These are phyloP conservation scores for Salinomyces thailandicus DNA, from an alignment of 2,329 filamentous ascomycete species.

Conservation along the genomic window DNA sequence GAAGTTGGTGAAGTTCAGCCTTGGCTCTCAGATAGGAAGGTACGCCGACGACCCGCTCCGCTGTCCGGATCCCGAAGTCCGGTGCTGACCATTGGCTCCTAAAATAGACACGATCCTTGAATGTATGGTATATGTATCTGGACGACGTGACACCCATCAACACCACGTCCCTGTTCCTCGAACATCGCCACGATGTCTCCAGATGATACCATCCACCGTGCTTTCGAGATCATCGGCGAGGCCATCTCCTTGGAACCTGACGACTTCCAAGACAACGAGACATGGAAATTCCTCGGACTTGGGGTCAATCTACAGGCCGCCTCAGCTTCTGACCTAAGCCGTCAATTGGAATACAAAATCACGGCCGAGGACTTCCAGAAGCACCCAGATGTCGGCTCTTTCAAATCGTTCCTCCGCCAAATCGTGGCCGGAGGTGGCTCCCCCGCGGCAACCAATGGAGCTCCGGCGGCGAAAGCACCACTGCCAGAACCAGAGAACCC, in stretches of 20 bases:
- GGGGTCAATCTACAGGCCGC: constrained; percentile 19
- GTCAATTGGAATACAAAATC: constrained; percentile 14
- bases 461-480: background rate
- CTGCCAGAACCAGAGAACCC: constrained; percentile 15
- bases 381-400: constrained; percentile 17
- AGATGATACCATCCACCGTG: constrained; percentile 12
- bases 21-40: constrained; percentile 2
- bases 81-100: background rate
- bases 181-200: constrained; percentile 3
- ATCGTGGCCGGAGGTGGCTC: background rate
- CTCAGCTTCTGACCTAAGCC: constrained; percentile 19
- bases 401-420: constrained; percentile 14
- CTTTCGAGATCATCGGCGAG: constrained; percentile 21
- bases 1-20: no score
- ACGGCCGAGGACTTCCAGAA: constrained; percentile 15
- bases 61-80: background rate
- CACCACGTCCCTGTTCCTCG: no score
- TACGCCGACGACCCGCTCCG: background rate
- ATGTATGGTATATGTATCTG: no score
- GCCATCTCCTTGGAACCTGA: constrained; percentile 19
- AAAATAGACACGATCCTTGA: no score
- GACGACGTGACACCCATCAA: no score
- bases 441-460: background rate
- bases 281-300: constrained; percentile 23
- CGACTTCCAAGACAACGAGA: constrained; percentile 22